Percentiles rank a stretch among this genome's conserved stretches.
phyloP scores from a whole-genome alignment of 805 yeast genomes.

The Yamadazyma endophytica region DNA sequence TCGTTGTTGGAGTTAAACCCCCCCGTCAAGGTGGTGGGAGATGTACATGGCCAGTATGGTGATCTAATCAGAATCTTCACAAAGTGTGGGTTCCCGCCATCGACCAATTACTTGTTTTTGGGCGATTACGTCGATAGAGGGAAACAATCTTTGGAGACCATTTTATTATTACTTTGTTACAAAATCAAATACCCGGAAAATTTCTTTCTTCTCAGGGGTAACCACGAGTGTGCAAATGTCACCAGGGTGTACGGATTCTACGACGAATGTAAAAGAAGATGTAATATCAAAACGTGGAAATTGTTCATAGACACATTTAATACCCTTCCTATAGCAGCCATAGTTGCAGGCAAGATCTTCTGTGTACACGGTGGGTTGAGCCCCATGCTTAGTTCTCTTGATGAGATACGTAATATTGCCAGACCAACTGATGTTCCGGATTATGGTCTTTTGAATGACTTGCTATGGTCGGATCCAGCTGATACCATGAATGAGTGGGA shows the following conservation, averaged over 20 bases:
- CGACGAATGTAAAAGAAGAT: conserved; percentile 94
- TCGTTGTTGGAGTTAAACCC: conserved; percentile 81
- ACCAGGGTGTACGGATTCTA: conserved; percentile 96
- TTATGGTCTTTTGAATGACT: conserved; percentile 71
- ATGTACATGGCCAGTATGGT: conserved; percentile 94
- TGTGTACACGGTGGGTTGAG: conserved; percentile 85
- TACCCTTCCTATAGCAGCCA: conserved; percentile 91
- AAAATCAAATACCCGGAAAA: conserved; percentile 96
- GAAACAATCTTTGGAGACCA: conserved; percentile 92
- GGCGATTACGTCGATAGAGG: conserved; percentile 99
- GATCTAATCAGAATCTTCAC: conserved; percentile 89
- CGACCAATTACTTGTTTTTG: conserved; percentile 82
- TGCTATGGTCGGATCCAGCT: conserved; percentile 84
- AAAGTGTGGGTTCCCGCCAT: conserved; percentile 96
- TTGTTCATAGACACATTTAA: conserved; percentile 91
- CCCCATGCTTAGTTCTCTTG: conserved; percentile 69
- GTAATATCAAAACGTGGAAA: conserved; percentile 92
- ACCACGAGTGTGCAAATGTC: conserved; percentile 96
- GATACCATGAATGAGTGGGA: conserved; percentile 83
- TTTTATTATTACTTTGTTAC: conserved; percentile 79
- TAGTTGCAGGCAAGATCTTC: conserved; percentile 91
- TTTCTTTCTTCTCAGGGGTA: conserved; percentile 88
- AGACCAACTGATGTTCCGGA: conserved; percentile 88
- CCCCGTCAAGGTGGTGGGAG: conserved; percentile 86
- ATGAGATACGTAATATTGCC: conserved; percentile 69